Conservation (phyloP, 2,329 filamentous ascomycete genomes). For the Cercospora janseana region DNA sequence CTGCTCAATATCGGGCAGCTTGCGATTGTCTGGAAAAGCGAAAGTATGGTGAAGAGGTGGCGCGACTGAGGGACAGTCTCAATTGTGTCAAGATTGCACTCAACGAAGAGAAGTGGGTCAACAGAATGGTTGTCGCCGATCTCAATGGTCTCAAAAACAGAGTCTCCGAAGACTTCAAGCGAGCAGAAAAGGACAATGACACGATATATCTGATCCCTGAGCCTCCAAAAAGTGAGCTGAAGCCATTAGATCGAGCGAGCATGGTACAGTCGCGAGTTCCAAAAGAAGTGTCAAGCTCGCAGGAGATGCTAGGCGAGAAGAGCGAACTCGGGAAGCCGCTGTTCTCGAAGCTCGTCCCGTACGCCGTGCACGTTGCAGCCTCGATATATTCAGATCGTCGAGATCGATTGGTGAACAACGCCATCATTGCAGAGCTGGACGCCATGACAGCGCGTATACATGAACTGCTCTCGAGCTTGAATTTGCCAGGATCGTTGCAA, state of each 20-base stretch:
- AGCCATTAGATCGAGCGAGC: slow-evolving; percentile 77
- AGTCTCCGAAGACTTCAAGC: slow-evolving; percentile 82
- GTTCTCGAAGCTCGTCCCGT: slow-evolving; percentile 89
- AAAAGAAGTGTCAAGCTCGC: slow-evolving; percentile 76
- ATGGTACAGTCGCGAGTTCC: slow-evolving; percentile 83
- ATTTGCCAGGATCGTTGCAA: slow-evolving; percentile 87
- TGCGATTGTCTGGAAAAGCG: slow-evolving; percentile 89
- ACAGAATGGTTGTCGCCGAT: slow-evolving; percentile 76
- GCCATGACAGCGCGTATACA: slow-evolving; percentile 75
- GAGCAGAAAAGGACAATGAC: slow-evolving; percentile 95
- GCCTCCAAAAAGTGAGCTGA: slow-evolving; percentile 83
- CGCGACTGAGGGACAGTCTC: slow-evolving; percentile 77
- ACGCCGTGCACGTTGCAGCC: slow-evolving; percentile 89
- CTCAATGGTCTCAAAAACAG: slow-evolving; percentile 77
- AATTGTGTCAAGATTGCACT: slow-evolving; percentile 80
- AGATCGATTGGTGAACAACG: slow-evolving; percentile 85
- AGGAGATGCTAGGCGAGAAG: slow-evolving; percentile 71
- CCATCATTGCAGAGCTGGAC: slow-evolving; percentile 81
- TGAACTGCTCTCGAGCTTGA: slow-evolving; percentile 73
- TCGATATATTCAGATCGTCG: slow-evolving; percentile 92
- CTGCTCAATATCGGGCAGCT: slow-evolving; percentile 88
- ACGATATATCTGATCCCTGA: slow-evolving; percentile 86
- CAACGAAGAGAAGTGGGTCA: slow-evolving; percentile 79
- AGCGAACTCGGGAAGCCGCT: slow-evolving; percentile 79
- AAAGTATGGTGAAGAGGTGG: slow-evolving; percentile 93